Base-by-base conservation (phyloP, 2,329 filamentous ascomycete genomes). In the Didymella pomorum region DNA sequence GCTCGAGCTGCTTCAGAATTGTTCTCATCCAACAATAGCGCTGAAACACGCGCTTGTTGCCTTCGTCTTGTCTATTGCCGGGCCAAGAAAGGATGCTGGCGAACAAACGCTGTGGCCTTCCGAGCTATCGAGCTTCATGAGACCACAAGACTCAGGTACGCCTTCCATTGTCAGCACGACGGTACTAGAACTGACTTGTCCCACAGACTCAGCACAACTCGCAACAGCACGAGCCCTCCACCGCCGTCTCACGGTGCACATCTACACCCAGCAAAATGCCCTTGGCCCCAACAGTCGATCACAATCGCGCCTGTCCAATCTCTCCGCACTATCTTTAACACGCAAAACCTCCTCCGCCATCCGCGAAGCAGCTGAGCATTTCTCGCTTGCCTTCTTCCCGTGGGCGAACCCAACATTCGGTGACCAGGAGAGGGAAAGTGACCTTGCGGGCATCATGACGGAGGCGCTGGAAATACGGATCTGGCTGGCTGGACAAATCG, bases 321-420 rank as follows among this genome's bases (percentile, higher is more conserved):
- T 52, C 29, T 58, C 55, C 11, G 25, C 53, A 0, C 39, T 58
- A 1, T 53, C 56, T 1, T 10, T 60, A 46, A 37, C 29, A 41
- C 50, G 55, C n/a, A 31, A 50, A 20, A 58, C 23, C 25, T 58
- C 29, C 53, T 67, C 69, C 11, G 60, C 65, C n/a, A 67, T 71
- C 10, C 68, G 67, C 33, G 71, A 75, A 66, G 71, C 71, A n/a
- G 72, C 73, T 1, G 71, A 74, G 48, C 69, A 73, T 56, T 76
- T 76, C 58, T 63, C 67, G 4, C 63, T 76, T 5, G 70, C 71
- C 0, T 76, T 76, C 61, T 76, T 76, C 46, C 71, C 72, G 1
- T 76, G 73, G 73, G 70, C 71, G 5, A 70, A 73, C 48, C 73
- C 73, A 2, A 43, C 52, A 2, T 61, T 61, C 11, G 52, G 53